Evolutionary conservation across 371 early-diverging fungal genomes (phyloP), one percentile per base, ranked within the genome.

Genomic region (Phascolomyces articulosus): DNA sequence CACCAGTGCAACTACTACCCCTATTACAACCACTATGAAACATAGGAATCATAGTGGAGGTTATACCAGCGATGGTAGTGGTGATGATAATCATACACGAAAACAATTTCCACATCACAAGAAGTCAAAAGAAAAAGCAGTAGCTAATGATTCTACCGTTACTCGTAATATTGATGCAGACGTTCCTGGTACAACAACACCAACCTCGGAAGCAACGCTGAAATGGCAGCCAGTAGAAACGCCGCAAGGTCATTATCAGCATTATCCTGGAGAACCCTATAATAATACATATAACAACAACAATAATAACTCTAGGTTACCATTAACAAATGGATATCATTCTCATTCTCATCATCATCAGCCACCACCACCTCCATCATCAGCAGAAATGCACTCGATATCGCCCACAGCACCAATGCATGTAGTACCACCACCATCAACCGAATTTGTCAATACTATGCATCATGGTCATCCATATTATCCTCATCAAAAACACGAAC

Each of bases 181-280:
- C 11, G 6, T 34, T 34, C 9, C 11, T 34, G 34, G 11, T 34
- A 34, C 1, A 9, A 34, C 34, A 34, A 47, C 47, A 47, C 16
- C 7, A 23, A 23, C 4, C 23, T 11, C 21, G 21, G 21, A 20
- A 24, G 29, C 59, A 26, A 59, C 63, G 9, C 29, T 62, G 26
- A 55, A 47, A 55, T 62, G 63, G 63, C 63, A 62, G 7, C 63
- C 63, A 21, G 63, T 62, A 7, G 63, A 62, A 28, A 62, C 63
- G 3, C 63, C 63, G 10, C 49, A 29, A 13, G 62, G 48, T 24
- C 62, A 62, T 38, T 34, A 34, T 31, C 54, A 53, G 27, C 18
- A 28, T 24, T 24, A 8, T 28, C 23, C 24, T 53, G 44, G 16
- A 13, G 44, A 44, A n/a, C 44, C 8, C 0, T n/a, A 44, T n/a